Evolutionary conservation across 2,329 filamentous ascomycete genomes (phyloP), one percentile per base, ranked within the genome.

Genomic region (Pseudogymnoascus sp.): DNA sequence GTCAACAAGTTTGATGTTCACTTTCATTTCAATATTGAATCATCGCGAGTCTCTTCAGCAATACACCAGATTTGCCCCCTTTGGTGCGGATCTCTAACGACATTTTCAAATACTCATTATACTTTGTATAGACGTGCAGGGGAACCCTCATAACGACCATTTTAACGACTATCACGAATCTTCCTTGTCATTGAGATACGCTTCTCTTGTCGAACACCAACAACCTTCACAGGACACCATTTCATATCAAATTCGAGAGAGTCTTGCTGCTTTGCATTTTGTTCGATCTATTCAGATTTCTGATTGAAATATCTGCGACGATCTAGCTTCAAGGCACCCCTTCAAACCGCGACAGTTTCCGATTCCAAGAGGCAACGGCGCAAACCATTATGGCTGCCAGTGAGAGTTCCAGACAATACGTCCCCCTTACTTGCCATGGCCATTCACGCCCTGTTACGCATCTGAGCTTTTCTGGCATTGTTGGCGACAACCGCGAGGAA

Each of bases 381-480:
- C 59, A 60, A 37, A 60, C 59, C 31, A 67, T 62, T 40, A 74
- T 74, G 72, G 71, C 68, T 40, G 67, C 54, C 36, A 65, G 63
- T 26, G 72, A 71, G 63, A 69, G 65, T 26, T 66, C 69, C 5
- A 73, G 73, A 62, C 66, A 71, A 64, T 72, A 72, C 64, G 87
- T 90, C 63, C 88, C 88, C 67, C 78, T 90, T 72, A 91, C 88
- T 67, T 90, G 88, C 75, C 88, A 90, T 75, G 88, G 88, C 65
- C 88, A 91, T 74, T 90, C 87, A 63, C 81, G 88, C 69, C 88
- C 88, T 31, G 87, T 91, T 67, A 88, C 87, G 11, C 88, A 91
- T 76, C 79, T 90, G 68, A 86, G 83, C 73, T 90, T 90, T 75
- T 90, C 87, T 65, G 82, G 85, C 23, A 79, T 86, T 63, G 79